Conservation (phyloP, 148 eudicot species). For the Rhododendron kiyosumense region DNA sequence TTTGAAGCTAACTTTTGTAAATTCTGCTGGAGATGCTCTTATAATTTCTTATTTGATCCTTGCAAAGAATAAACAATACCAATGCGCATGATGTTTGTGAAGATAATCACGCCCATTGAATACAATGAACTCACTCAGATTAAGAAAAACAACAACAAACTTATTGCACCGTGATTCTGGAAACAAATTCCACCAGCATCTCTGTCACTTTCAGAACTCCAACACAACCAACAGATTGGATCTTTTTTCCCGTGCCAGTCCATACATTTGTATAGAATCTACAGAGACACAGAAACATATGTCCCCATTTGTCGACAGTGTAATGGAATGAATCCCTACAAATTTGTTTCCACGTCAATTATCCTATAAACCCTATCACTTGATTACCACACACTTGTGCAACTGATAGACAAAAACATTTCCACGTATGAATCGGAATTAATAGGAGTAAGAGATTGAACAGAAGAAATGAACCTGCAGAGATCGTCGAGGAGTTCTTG, state of each 20-base stretch:
- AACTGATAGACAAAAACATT: background rate
- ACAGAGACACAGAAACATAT: background rate
- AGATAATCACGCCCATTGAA: background rate
- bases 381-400: background rate
- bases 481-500: slow-evolving; percentile 99
- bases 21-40: background rate
- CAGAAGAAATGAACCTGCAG: slow-evolving; percentile 58
- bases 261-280: background rate
- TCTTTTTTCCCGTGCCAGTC: background rate
- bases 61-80: background rate
- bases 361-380: background rate
- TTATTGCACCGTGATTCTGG: background rate
- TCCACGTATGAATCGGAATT: background rate
- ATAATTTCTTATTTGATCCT: background rate
- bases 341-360: background rate
- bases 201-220: background rate
- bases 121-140: background rate
- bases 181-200: background rate
- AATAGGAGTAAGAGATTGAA: background rate
- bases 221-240: background rate
- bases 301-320: background rate
- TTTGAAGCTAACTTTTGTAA: background rate
- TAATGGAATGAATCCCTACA: background rate
- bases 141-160: background rate
- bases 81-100: background rate